Percentiles rank a stretch among this genome's conserved stretches.
These are phyloP conservation scores for Populus nigra DNA, from an alignment of 345 rosid genomes.

Conservation along the genomic window DNA sequence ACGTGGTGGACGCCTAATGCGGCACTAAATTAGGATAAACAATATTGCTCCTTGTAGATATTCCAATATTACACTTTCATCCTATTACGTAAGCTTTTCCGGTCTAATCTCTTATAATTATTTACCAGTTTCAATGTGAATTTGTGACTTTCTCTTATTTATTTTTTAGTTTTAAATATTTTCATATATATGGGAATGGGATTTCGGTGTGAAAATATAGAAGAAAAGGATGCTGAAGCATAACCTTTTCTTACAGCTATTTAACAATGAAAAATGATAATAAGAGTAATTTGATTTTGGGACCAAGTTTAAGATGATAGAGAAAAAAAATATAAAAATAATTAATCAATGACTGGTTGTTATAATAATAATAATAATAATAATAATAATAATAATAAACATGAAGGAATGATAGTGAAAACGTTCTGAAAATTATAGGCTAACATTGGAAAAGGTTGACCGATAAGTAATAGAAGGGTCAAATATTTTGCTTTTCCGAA, in stretches of 20 bases:
- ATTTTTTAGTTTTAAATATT: neutral
- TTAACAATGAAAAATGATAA: neutral
- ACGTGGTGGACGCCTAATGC: neutral
- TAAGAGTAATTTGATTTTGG: neutral
- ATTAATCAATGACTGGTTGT: neutral
- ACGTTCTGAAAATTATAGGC: no score
- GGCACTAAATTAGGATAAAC: neutral
- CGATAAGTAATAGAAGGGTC: no score
- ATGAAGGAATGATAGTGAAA: no score
- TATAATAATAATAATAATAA: neutral
- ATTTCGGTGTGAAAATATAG: neutral
- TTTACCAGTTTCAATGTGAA: neutral
- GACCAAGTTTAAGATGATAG: neutral
- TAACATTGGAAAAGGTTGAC: no score
- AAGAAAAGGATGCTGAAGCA: neutral
- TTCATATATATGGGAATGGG: neutral
- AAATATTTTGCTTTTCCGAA: no score
- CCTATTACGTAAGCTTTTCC: neutral
- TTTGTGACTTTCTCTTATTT: neutral
- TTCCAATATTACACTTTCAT: neutral
- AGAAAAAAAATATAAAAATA: neutral
- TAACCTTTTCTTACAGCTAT: neutral
- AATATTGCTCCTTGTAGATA: neutral
- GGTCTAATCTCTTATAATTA: neutral
- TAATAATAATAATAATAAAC: no score